phyloP scores from a whole-genome alignment of 805 yeast genomes.

The Candida ascalaphidarum region DNA sequence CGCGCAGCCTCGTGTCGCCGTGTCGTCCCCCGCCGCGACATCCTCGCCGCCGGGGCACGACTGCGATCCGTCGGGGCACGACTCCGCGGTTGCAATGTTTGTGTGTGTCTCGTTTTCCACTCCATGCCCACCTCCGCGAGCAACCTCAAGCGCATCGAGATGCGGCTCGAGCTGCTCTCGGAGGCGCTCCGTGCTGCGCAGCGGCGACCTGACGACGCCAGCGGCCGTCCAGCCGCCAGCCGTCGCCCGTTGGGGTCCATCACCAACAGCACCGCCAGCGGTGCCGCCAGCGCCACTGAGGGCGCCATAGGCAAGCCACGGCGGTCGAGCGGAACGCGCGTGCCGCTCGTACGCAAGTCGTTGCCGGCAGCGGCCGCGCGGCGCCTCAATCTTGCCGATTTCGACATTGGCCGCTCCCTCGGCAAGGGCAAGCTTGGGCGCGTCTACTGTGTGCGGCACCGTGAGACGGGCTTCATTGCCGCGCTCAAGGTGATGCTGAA shows the following conservation, averaged over 20 bases:
- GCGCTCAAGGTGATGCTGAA: slow-evolving; percentile 92
- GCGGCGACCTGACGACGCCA: not conserved
- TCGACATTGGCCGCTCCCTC: slow-evolving; percentile 77
- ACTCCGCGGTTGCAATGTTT: no score
- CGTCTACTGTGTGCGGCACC: slow-evolving; percentile 83
- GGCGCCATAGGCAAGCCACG: not conserved
- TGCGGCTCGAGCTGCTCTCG: slow-evolving; percentile 11
- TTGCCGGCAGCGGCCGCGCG: not conserved
- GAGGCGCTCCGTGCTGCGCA: slow-evolving; percentile 3
- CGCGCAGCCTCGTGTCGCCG: no score
- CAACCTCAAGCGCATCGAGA: slow-evolving; percentile 12
- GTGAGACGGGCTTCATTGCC: slow-evolving; percentile 65
- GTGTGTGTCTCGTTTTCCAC: no score
- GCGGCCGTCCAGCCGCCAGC: slow-evolving; percentile 1
- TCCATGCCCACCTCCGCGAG: slow-evolving; percentile 5
- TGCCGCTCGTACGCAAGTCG: slow-evolving; percentile 1
- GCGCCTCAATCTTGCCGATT: slow-evolving; percentile 39
- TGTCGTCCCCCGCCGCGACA: no score
- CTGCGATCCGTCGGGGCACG: no score
- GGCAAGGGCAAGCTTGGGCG: slow-evolving; percentile 94
- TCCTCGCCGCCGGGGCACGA: no score
- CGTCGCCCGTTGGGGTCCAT: no score
- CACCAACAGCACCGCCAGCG: slow-evolving; percentile 1
- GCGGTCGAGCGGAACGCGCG: slow-evolving; percentile 1
- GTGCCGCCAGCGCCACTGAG: slow-evolving; percentile 1